Evolutionary conservation across 352 stramenopile species (phyloP).

Genomic region (Lagenidium giganteum): DNA sequence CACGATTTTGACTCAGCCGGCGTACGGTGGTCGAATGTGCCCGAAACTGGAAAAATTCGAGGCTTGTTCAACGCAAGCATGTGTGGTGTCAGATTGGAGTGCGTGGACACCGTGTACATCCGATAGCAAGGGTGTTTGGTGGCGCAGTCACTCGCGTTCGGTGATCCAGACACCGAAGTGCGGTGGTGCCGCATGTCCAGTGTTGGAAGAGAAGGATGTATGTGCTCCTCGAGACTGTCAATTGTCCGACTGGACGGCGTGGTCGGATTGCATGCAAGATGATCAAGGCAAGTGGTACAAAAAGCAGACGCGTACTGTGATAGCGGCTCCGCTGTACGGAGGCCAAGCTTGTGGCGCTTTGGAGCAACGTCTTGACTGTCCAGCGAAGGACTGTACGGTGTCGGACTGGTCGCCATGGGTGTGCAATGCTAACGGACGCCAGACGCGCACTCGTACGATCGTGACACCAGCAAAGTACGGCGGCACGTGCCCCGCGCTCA

Average conservation of each 20-base stretch:
- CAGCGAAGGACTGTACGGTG: constrained; percentile 28
- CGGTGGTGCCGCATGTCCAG: constrained; percentile 11
- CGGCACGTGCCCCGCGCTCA: constrained; percentile 1
- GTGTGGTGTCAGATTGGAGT: constrained; percentile 42
- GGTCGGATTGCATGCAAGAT: constrained; percentile 10
- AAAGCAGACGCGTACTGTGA: constrained; percentile 4
- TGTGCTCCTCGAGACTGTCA: constrained; percentile 17
- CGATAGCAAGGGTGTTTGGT: too few relatives aligned
- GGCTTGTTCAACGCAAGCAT: constrained; percentile 33
- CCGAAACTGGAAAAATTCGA: constrained; percentile 23
- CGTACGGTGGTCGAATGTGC: constrained; percentile 30
- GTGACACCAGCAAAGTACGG: constrained; percentile 17
- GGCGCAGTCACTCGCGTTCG: too few relatives aligned
- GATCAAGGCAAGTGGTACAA: constrained; percentile 8
- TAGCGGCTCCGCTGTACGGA: constrained; percentile 3
- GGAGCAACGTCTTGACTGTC: constrained; percentile 28
- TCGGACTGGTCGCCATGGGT: constrained; percentile 29
- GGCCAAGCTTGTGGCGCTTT: constrained; percentile 24
- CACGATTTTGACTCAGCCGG: constrained; percentile 22
- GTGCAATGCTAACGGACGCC: constrained; percentile 10
- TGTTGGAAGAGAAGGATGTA: constrained; percentile 7
- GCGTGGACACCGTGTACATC: constrained; percentile 43
- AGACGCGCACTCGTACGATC: constrained; percentile 18
- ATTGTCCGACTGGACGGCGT: constrained; percentile 2
- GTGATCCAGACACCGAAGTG: constrained; percentile 1